Evolutionary conservation across 306 rosid species (phyloP).

Genomic region (Senna tora): DNA sequence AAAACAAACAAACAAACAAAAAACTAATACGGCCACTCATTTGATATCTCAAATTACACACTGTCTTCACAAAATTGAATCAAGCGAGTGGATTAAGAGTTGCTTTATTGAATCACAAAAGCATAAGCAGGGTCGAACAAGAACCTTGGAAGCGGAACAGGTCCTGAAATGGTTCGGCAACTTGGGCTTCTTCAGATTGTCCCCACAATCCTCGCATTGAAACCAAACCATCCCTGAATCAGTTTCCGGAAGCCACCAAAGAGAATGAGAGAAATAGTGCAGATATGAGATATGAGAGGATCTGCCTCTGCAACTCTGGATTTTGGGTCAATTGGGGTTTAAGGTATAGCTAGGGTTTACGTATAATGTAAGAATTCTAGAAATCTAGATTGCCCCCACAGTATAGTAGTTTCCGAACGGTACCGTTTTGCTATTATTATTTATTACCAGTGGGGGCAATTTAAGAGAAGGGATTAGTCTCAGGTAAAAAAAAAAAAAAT

Average conservation of each 20-base stretch:
- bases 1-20: not conserved
- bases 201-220: constrained; percentile 95
- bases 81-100: not conserved
- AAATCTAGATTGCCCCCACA: too few species aligned
- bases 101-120: not conserved
- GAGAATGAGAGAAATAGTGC: too few species aligned
- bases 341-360: too few species aligned
- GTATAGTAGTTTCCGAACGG: too few species aligned
- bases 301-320: constrained; percentile 5
- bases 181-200: constrained; percentile 89
- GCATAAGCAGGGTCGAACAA: constrained; percentile 1
- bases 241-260: too few species aligned
- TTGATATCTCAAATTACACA: not conserved
- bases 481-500: too few species aligned
- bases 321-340: constrained; percentile 38
- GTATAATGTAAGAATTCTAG: too few species aligned
- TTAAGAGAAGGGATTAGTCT: too few species aligned
- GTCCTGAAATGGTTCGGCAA: constrained; percentile 67
- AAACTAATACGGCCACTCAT: not conserved
- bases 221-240: constrained; percentile 79
- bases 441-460: too few species aligned
- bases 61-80: not conserved
- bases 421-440: too few species aligned
- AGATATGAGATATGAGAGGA: not conserved
- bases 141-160: constrained; percentile 77